A percentile compares a stretch with the other conserved stretches of the same genome.
Evolutionary conservation across 2,329 filamentous ascomycete species (phyloP).

Genomic region (Magnaporthiopsis incrustans): DNA sequence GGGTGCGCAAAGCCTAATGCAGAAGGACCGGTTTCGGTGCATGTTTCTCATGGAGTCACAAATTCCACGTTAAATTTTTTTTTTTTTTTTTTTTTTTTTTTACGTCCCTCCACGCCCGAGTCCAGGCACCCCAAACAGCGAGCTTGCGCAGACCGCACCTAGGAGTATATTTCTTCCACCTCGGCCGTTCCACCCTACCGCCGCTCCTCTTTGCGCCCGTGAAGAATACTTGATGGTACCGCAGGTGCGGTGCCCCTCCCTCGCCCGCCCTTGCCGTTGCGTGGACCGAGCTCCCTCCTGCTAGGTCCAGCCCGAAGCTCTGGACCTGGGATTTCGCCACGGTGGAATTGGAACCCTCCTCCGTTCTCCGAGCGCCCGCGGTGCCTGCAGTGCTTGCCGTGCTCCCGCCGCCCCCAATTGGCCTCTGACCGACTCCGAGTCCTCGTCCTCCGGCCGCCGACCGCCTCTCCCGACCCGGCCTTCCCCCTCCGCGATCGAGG

Average conservation of each 20-base stretch:
- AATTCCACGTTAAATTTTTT: constrained; percentile 1
- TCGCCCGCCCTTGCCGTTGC: not conserved
- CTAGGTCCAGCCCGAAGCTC: not conserved
- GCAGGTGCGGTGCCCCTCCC: constrained; percentile 3
- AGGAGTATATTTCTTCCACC: not conserved
- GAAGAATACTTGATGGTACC: not conserved
- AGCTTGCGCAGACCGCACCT: not conserved
- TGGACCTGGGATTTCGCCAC: not conserved
- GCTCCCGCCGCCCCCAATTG: constrained; percentile 1
- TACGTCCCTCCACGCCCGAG: not conserved
- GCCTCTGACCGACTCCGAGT: constrained; percentile 1
- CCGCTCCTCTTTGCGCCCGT: not conserved
- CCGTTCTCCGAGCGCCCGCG: not conserved
- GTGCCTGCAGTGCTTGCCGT: no score
- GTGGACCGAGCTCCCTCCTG: constrained; percentile 3
- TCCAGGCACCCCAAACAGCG: not conserved
- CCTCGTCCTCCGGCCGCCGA: constrained; percentile 1
- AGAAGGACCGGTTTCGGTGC: not conserved
- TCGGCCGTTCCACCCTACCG: no score
- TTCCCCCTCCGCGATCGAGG: not conserved
- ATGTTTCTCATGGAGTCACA: not conserved
- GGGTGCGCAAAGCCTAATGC: not conserved
- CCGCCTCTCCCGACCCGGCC: not conserved
- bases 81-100: no score
- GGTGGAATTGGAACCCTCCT: not conserved